Conservation (phyloP, 129 eudicot species). For the Apium graveolens region DNA sequence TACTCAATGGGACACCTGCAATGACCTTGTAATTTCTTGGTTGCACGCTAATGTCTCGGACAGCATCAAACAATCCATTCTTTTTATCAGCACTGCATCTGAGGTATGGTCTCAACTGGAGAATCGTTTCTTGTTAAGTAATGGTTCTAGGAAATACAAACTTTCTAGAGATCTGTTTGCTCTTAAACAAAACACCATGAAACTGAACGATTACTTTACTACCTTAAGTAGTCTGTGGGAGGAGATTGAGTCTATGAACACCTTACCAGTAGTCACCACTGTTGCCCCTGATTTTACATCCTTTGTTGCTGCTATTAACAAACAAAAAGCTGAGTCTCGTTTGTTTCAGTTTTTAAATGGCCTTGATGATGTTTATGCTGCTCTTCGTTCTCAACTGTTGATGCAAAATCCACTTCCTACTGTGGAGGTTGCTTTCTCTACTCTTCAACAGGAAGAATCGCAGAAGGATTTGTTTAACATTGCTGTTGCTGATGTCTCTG, state of each 20-base stretch:
- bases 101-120: neutral
- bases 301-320: neutral
- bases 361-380: neutral
- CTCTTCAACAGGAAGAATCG: neutral
- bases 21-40: neutral
- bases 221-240: neutral
- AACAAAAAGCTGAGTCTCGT: neutral
- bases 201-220: neutral
- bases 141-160: neutral
- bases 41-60: neutral
- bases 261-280: neutral
- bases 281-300: neutral
- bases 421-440: neutral
- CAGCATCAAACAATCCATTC: neutral
- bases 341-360: neutral
- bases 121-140: neutral
- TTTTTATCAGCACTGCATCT: neutral
- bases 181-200: neutral
- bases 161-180: neutral
- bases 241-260: neutral
- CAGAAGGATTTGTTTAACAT: neutral
- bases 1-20: neutral
- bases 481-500: neutral
- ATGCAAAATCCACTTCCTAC: neutral
- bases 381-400: neutral